Base-by-base conservation (phyloP, 176 grass and related monocot species). In the Oryza meridionalis region DNA sequence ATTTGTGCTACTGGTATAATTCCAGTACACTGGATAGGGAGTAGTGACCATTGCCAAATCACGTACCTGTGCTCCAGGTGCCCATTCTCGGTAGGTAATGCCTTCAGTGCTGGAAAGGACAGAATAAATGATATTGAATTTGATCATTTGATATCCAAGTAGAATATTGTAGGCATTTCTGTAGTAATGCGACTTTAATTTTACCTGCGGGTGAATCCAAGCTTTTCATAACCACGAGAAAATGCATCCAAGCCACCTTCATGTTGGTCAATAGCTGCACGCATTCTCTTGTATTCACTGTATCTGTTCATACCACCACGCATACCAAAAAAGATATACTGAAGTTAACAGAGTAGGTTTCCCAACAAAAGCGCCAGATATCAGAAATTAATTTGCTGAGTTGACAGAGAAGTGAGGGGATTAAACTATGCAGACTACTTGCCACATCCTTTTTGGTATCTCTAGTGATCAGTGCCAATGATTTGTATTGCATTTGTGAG, bases 211-310 rank as follows among this genome's bases (percentile, higher is more conserved):
- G 82, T 84, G 67, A 98, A 98, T 46, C 96, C 96, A 76, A 98
- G 65, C 50, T 93, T 98, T 87, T 98, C 96, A 51, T 98, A 98
- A 81, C 96, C 96, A 90, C 96, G 91, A 65, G 96, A 98, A 86
- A 98, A 98, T 80, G 82, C 91, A 87, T 95, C 96, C 76, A 98
- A 84, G n/a, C 96, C 92, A 88, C 96, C 96, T 93, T 95, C 96
- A 85, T 91, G 19, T 73, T 93, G 73, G 69, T 98, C 96, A 87
- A 98, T 98, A 42, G 85, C 87, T 12, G 82, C 71, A 71, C 90
- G 91, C 80, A 98, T 61, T 88, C 88, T 94, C 80, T 69, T 93
- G 85, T 98, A 98, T 61, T 89, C 86, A 46, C 85, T 94, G 80
- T 90, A 98, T 92, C 96, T 98, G 92, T 86, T 87, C 67, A 86